Percentiles rank a stretch among this genome's conserved stretches.
phyloP scores from a whole-genome alignment of 2,329 filamentous ascomycete genomes.

The Apiospora aurea region DNA sequence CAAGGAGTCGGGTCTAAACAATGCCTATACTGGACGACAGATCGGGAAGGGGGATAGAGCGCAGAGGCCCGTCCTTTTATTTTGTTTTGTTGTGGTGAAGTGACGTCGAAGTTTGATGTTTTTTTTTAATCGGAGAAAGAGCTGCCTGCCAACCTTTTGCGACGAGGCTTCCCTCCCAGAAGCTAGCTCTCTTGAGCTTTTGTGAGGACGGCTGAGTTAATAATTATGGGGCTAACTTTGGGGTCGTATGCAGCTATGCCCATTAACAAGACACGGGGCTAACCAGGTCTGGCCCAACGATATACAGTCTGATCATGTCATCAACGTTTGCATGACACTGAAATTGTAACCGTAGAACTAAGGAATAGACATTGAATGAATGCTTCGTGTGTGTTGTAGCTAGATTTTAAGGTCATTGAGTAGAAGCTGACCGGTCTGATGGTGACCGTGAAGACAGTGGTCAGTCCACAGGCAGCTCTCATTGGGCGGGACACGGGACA shows the following conservation, averaged over 20 bases:
- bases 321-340: neutral
- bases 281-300: neutral
- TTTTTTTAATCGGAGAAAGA: neutral
- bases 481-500: neutral
- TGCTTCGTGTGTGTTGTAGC: neutral
- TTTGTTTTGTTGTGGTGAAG: neutral
- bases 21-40: neutral
- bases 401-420: neutral
- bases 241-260: neutral
- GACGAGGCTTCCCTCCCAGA: neutral
- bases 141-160: slow-evolving; percentile 5
- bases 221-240: neutral
- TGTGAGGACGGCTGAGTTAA: slow-evolving; percentile 1
- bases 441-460: neutral
- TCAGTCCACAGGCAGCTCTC: neutral
- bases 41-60: neutral
- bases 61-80: slow-evolving; percentile 1
- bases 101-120: neutral
- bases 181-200: neutral
- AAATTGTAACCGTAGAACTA: neutral
- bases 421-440: neutral
- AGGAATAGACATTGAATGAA: neutral
- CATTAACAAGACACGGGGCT: neutral
- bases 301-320: neutral
- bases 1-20: neutral